Conservation (phyloP, 108 stramenopile species). For the Nitzschia sp. region DNA sequence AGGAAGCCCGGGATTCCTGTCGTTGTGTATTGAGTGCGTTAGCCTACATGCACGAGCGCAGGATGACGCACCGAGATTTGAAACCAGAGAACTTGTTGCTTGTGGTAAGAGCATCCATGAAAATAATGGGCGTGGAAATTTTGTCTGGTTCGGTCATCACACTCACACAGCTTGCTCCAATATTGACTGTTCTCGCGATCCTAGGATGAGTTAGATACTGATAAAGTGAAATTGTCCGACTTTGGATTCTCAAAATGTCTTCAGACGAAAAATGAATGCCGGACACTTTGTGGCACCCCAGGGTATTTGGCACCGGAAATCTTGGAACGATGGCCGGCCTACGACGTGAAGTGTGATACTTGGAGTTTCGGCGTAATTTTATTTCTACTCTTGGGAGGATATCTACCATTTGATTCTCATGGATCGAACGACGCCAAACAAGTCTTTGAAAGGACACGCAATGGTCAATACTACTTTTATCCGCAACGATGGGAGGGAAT, state of each 20-base stretch:
- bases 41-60: constrained; percentile 65
- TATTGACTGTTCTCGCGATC: too few relatives aligned
- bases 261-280: constrained; percentile 41
- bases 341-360: constrained; percentile 68
- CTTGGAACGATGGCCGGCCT: constrained; percentile 23
- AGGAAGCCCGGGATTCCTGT: constrained; percentile 78
- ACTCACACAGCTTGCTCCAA: too few relatives aligned
- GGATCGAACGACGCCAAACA: constrained; percentile 43
- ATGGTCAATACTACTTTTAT: constrained; percentile 34
- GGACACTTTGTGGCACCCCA: constrained; percentile 61
- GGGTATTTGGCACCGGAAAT: constrained; percentile 76
- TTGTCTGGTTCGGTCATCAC: too few relatives aligned
- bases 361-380: constrained; percentile 90
- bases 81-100: constrained; percentile 89
- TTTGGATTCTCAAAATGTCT: constrained; percentile 90
- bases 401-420: constrained; percentile 79
- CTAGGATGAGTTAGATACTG: constrained; percentile 59
- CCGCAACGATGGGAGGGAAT: constrained; percentile 28
- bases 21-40: constrained; percentile 60
- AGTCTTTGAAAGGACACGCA: constrained; percentile 33
- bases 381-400: constrained; percentile 82
- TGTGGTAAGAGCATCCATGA: constrained; percentile 36
- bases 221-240: constrained; percentile 89
- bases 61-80: constrained; percentile 90
- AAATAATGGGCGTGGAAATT: too few relatives aligned